Conservation (phyloP, 1,139 yeast genomes). For the Lodderomyces metapsilosis region DNA sequence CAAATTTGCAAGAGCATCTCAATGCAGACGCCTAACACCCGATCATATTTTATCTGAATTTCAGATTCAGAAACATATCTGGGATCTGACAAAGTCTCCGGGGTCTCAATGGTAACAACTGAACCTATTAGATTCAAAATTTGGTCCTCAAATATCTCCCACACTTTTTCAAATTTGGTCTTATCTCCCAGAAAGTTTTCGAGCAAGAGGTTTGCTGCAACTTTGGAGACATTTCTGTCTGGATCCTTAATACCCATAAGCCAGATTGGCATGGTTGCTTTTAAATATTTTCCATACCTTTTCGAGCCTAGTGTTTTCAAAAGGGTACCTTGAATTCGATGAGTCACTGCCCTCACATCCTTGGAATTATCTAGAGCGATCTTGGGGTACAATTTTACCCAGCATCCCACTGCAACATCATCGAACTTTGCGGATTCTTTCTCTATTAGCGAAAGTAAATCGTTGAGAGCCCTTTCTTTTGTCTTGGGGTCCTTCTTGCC, state of each 20-base stretch:
- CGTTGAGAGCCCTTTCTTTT: slow-evolving; percentile 73
- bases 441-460: slow-evolving; percentile 29
- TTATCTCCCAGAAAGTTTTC: slow-evolving; percentile 56
- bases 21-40: slow-evolving; percentile 56
- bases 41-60: slow-evolving; percentile 60
- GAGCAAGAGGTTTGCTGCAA: slow-evolving; percentile 48
- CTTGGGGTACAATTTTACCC: slow-evolving; percentile 84
- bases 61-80: slow-evolving; percentile 70
- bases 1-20: slow-evolving; percentile 46
- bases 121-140: slow-evolving; percentile 56
- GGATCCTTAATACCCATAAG: slow-evolving; percentile 67
- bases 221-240: slow-evolving; percentile 58
- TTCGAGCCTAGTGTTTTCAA: slow-evolving; percentile 58
- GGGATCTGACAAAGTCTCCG: slow-evolving; percentile 70
- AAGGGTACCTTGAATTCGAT: slow-evolving; percentile 57
- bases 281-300: slow-evolving; percentile 58
- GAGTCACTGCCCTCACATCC: slow-evolving; percentile 58
- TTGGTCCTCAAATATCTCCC: slow-evolving; percentile 57
- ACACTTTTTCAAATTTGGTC: slow-evolving; percentile 55
- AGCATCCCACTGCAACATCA: slow-evolving; percentile 56
- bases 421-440: slow-evolving; percentile 21
- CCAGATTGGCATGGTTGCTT: slow-evolving; percentile 72
- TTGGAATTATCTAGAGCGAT: slow-evolving; percentile 70
- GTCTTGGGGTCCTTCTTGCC: slow-evolving; percentile 80
- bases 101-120: slow-evolving; percentile 54